Conservation (phyloP, 306 rosid species). For the Potentilla sterilis region DNA sequence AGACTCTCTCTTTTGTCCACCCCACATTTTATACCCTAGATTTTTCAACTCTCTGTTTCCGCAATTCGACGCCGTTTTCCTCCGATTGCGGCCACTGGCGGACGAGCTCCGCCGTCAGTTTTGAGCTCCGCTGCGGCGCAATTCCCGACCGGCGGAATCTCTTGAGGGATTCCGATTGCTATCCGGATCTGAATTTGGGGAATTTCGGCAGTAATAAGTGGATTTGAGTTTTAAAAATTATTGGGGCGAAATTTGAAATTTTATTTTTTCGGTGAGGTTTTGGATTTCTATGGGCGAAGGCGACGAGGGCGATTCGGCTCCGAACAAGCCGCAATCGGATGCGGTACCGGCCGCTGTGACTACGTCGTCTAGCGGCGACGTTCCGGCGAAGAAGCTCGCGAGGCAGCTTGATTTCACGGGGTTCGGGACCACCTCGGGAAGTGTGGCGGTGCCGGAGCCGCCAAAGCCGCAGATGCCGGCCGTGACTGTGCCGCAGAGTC, state of each 20-base stretch:
- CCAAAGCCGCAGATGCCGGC: conserved; percentile 32
- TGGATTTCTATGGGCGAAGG: conserved; percentile 74
- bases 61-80: conserved; percentile 28
- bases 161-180: background rate
- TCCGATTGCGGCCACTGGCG: conserved; percentile 26
- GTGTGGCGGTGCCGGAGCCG: conserved; percentile 38
- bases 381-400: conserved; percentile 82
- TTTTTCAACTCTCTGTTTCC: background rate
- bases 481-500: conserved; percentile 13
- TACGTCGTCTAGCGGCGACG: conserved; percentile 38
- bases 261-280: conserved; percentile 28
- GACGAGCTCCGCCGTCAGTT: conserved; percentile 31
- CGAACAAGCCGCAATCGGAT: conserved; percentile 50
- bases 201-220: conserved; percentile 12
- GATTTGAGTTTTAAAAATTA: conserved; percentile 41
- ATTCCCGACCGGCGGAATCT: conserved; percentile 1
- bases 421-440: conserved; percentile 42
- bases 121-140: background rate
- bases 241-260: conserved; percentile 25
- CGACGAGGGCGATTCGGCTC: conserved; percentile 57
- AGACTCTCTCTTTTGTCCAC: conserved; percentile 16
- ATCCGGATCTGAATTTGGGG: conserved; percentile 13
- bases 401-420: conserved; percentile 95
- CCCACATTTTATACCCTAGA: conserved; percentile 12
- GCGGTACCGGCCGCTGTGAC: conserved; percentile 24